Conservation (phyloP, 1,284 basidiomycete genomes). For the Tylopilus microsporus region DNA sequence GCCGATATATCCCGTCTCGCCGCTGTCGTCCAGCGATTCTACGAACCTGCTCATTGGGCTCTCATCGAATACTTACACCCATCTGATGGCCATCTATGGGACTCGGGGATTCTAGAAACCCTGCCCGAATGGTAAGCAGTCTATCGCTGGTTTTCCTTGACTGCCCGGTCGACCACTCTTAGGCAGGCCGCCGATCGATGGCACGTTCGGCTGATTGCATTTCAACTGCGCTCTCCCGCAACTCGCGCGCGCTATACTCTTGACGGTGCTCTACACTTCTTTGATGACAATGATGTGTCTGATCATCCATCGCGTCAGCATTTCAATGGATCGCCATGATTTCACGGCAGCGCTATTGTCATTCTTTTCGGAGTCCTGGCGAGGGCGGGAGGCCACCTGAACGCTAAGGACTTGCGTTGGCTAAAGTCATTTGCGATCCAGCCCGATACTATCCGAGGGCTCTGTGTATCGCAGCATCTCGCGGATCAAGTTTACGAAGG, state of each 20-base stretch:
- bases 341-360: conserved; percentile 29
- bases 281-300: conserved; percentile 27
- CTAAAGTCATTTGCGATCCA: conserved; percentile 43
- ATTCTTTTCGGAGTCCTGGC: conserved; percentile 37
- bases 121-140: conserved; percentile 32
- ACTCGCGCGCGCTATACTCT: conserved; percentile 27
- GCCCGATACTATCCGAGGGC: conserved; percentile 27
- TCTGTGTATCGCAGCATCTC: conserved; percentile 31
- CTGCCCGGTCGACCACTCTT: not conserved
- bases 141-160: not conserved
- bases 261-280: conserved; percentile 29
- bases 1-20: conserved; percentile 41
- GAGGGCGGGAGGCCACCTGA: conserved; percentile 25
- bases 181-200: conserved; percentile 11
- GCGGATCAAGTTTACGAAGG: conserved; percentile 30
- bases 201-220: conserved; percentile 45
- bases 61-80: conserved; percentile 45
- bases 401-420: conserved; percentile 22
- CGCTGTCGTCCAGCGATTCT: conserved; percentile 37
- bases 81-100: conserved; percentile 40
- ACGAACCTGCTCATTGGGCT: conserved; percentile 40
- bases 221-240: conserved; percentile 33
- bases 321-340: conserved; percentile 15
- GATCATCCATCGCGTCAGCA: conserved; percentile 37
- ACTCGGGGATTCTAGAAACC: conserved; percentile 18